phyloP scores from a whole-genome alignment of 1,139 yeast species.

The Kodamaea sp. region DNA sequence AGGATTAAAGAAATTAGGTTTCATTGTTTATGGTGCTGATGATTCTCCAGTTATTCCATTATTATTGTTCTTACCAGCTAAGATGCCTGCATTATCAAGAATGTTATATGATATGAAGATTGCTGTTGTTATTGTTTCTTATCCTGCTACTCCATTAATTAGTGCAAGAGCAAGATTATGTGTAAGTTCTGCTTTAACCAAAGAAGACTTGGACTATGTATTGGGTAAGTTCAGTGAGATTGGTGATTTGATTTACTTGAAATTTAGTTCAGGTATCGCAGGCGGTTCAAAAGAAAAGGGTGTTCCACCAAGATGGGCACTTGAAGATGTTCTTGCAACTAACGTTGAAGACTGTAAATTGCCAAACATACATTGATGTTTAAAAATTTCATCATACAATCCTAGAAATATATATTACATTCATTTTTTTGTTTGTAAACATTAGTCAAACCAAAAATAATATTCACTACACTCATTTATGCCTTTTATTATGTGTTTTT shows the following conservation, averaged over 20 bases:
- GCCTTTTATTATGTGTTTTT: background rate
- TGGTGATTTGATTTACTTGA: slow-evolving; percentile 74
- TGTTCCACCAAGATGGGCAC: slow-evolving; percentile 68
- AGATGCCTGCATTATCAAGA: slow-evolving; percentile 91
- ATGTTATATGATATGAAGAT: slow-evolving; percentile 73
- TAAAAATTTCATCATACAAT: too few relatives aligned
- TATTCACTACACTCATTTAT: background rate
- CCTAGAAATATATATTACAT: too few relatives aligned
- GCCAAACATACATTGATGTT: slow-evolving; percentile 16
- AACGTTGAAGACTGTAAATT: slow-evolving; percentile 69
- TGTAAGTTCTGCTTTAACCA: slow-evolving; percentile 86
- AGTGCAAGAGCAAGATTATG: slow-evolving; percentile 91
- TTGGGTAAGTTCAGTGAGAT: slow-evolving; percentile 69
- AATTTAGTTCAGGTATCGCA: slow-evolving; percentile 73
- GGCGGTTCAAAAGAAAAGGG: slow-evolving; percentile 59
- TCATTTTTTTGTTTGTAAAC: too few relatives aligned
- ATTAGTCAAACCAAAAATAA: background rate
- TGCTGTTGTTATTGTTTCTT: slow-evolving; percentile 95
- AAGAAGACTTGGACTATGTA: slow-evolving; percentile 85
- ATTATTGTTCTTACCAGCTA: slow-evolving; percentile 81
- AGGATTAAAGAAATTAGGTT: slow-evolving; percentile 88
- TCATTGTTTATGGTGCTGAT: slow-evolving; percentile 90
- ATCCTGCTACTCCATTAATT: slow-evolving; percentile 94
- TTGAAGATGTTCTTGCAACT: slow-evolving; percentile 70
- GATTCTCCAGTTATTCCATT: slow-evolving; percentile 96